Percentiles rank a stretch among this genome's conserved stretches.
These are phyloP conservation scores for Solanum medicagineum DNA, from an alignment of 257 asterid species.

Conservation along the genomic window DNA sequence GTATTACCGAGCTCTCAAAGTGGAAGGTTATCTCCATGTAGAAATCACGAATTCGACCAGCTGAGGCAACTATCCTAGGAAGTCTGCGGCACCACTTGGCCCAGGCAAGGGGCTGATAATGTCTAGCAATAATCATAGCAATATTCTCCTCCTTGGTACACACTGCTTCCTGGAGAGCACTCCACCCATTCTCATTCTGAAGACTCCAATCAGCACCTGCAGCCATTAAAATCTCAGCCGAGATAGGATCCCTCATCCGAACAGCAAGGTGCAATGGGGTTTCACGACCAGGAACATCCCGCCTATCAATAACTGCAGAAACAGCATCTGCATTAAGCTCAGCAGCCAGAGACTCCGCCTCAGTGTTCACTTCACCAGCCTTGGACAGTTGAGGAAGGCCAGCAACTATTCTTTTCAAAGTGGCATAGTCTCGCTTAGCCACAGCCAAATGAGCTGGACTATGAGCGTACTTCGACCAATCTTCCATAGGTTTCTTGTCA, in stretches of 20 bases:
- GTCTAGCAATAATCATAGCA: constrained; percentile 92
- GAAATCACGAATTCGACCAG: constrained; percentile 80
- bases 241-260: constrained; percentile 51
- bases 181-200: constrained; percentile 97
- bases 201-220: constrained; percentile 99
- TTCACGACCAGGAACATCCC: constrained; percentile 97
- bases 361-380: constrained; percentile 86
- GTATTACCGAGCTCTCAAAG: constrained; percentile 97
- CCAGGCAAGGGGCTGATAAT: constrained; percentile 99
- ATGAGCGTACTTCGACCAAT: constrained; percentile 61
- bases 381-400: constrained; percentile 72
- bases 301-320: constrained; percentile 65
- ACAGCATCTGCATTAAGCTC: constrained; percentile 76
- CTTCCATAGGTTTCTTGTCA: constrained; percentile 46
- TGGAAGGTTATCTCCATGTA: constrained; percentile 97
- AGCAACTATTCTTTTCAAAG: constrained; percentile 51
- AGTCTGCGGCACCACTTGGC: constrained; percentile 99
- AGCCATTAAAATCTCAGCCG: constrained; percentile 95
- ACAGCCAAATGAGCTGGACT: constrained; percentile 92
- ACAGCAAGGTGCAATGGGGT: constrained; percentile 97
- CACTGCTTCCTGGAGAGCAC: constrained; percentile 99
- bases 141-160: constrained; percentile 91
- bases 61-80: constrained; percentile 94
- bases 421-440: constrained; percentile 46
- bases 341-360: constrained; percentile 75